Evolutionary conservation across 805 yeast genomes (phyloP).

Genomic region (Saturnispora gosingensis): DNA sequence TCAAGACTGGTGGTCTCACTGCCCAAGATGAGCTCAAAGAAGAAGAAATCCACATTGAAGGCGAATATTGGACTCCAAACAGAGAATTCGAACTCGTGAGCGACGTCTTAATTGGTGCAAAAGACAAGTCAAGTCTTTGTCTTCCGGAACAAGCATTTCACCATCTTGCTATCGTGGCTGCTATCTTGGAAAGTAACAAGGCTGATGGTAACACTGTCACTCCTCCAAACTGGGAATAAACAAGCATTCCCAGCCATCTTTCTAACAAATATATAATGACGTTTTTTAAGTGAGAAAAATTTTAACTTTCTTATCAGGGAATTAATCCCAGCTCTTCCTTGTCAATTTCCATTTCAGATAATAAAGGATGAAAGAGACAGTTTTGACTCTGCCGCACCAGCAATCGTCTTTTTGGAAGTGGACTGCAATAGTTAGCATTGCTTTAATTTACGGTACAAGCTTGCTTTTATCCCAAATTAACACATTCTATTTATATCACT

Average conservation of each 20-base stretch:
- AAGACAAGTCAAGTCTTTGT: constrained; percentile 17
- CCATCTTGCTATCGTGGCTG: constrained; percentile 85
- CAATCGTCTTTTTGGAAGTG: constrained; percentile 2
- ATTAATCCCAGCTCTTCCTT: background rate
- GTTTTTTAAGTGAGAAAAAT: background rate
- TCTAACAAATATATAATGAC: background rate
- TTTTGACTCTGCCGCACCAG: background rate
- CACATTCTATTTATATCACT: constrained; percentile 2
- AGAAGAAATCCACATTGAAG: constrained; percentile 31
- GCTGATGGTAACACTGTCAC: constrained; percentile 31
- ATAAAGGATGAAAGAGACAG: background rate
- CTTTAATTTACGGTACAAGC: constrained; percentile 19
- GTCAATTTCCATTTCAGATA: background rate
- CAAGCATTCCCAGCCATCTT: background rate
- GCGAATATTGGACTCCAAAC: constrained; percentile 34
- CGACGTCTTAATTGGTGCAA: constrained; percentile 22
- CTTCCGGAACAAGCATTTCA: constrained; percentile 82
- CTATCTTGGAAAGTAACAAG: constrained; percentile 63
- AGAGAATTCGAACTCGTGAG: constrained; percentile 42
- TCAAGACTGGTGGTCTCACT: constrained; percentile 43
- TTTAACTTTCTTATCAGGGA: background rate
- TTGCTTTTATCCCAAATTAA: constrained; percentile 13
- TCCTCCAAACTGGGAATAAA: background rate
- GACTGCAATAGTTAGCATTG: background rate
- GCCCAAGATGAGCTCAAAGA: constrained; percentile 38